A percentile compares a stretch with the other conserved stretches of the same genome.
These are phyloP conservation scores for Termitomyces sp. DNA, from an alignment of 768 basidiomycete genomes.

Conservation along the genomic window DNA sequence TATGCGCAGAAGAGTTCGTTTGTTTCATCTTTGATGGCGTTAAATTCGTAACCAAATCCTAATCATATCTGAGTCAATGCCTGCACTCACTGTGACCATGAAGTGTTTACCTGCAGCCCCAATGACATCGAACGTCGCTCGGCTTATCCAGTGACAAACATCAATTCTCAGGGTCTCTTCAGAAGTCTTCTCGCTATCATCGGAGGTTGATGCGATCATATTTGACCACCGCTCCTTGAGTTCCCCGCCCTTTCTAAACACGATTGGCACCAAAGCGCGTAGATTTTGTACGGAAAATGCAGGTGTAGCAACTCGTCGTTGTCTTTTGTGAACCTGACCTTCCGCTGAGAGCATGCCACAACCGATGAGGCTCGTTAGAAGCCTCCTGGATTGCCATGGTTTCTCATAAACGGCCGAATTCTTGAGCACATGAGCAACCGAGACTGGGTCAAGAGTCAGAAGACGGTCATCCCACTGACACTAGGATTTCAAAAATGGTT, in stretches of 20 bases:
- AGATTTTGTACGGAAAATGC: slow-evolving; percentile 80
- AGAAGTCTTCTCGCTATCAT: not conserved
- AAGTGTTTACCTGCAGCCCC: slow-evolving; percentile 66
- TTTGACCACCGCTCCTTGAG: slow-evolving; percentile 57
- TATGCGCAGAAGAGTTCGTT: slow-evolving; percentile 77
- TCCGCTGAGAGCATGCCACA: slow-evolving; percentile 80
- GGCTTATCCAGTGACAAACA: slow-evolving; percentile 74
- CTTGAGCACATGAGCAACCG: slow-evolving; percentile 69
- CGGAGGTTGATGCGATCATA: slow-evolving; percentile 24
- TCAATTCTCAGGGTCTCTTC: slow-evolving; percentile 45
- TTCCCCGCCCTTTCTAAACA: slow-evolving; percentile 62
- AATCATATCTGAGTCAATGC: not conserved
- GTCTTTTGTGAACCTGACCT: slow-evolving; percentile 72
- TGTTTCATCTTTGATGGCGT: slow-evolving; percentile 72
- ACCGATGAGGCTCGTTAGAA: slow-evolving; percentile 77
- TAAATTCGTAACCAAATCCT: slow-evolving; percentile 88
- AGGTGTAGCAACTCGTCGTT: slow-evolving; percentile 69
- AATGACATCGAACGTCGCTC: slow-evolving; percentile 88
- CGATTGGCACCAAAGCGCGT: slow-evolving; percentile 63
- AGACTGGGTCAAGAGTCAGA: slow-evolving; percentile 73
- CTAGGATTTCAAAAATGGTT: not conserved
- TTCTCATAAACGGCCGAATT: slow-evolving; percentile 75
- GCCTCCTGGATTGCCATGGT: slow-evolving; percentile 69
- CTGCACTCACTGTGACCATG: not conserved
- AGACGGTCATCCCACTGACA: slow-evolving; percentile 73